phyloP scores from a whole-genome alignment of 495 filamentous ascomycete species.

The Penicillium arizonense region DNA sequence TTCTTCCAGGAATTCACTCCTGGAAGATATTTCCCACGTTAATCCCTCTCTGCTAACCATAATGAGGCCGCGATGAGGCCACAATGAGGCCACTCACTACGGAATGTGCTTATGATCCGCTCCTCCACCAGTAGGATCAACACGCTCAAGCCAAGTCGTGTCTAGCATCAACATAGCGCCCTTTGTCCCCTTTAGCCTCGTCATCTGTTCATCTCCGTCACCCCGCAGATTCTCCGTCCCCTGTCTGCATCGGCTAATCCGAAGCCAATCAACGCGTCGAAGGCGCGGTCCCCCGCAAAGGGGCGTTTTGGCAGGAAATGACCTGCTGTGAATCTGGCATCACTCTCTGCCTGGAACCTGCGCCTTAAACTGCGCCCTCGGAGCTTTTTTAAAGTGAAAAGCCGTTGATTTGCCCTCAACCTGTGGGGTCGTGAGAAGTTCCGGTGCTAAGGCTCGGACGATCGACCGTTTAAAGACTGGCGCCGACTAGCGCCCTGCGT shows the following conservation, averaged over 20 bases:
- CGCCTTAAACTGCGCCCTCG: too few relatives aligned
- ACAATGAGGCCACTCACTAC: too few relatives aligned
- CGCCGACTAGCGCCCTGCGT: slow-evolving; percentile 4
- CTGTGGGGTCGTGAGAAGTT: slow-evolving; percentile 15
- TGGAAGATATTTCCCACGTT: too few relatives aligned
- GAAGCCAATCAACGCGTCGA: slow-evolving; percentile 9
- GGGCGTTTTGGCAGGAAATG: slow-evolving; percentile 13
- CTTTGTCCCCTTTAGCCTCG: background rate
- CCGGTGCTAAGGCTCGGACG: slow-evolving; percentile 6
- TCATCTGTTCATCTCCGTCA: background rate
- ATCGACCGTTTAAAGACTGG: slow-evolving; percentile 15
- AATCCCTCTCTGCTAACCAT: too few relatives aligned
- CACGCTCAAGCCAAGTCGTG: background rate
- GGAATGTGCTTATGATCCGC: too few relatives aligned
- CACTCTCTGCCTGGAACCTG: background rate
- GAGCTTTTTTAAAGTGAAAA: background rate
- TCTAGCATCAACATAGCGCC: background rate
- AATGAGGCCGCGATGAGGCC: too few relatives aligned
- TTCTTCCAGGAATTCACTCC: too few relatives aligned
- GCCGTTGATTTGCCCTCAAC: slow-evolving; percentile 1
- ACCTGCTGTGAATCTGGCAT: slow-evolving; percentile 7
- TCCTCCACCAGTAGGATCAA: background rate
- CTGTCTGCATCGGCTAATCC: slow-evolving; percentile 10
- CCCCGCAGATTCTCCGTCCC: slow-evolving; percentile 25
- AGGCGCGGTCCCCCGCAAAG: background rate